Evolutionary conservation across 2,329 filamentous ascomycete species (phyloP).

Genomic region (Aspergillus sp.): DNA sequence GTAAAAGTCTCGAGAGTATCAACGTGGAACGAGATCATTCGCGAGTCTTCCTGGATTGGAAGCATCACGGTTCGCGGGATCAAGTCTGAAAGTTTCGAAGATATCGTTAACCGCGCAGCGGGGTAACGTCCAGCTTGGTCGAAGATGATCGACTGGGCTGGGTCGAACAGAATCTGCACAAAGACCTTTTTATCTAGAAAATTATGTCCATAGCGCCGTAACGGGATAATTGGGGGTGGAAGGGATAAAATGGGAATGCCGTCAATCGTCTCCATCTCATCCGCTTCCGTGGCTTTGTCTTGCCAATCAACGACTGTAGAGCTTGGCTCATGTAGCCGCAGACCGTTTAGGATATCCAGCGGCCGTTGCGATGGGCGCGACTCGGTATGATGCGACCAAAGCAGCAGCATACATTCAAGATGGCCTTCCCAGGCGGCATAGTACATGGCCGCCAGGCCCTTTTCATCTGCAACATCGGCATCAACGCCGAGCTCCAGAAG

Average conservation of each 20-base stretch:
- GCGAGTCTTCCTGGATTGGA: constrained; percentile 94
- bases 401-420: constrained; percentile 87
- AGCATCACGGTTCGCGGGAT: constrained; percentile 96
- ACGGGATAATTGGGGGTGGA: constrained; percentile 92
- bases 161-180: constrained; percentile 88
- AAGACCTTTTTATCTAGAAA: constrained; percentile 98
- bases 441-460: constrained; percentile 91
- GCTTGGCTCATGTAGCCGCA: constrained; percentile 34
- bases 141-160: constrained; percentile 81
- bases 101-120: constrained; percentile 91
- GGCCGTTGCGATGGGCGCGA: constrained; percentile 33
- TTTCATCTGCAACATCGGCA: constrained; percentile 83
- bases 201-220: constrained; percentile 94
- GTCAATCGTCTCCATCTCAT: constrained; percentile 74
- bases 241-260: constrained; percentile 90
- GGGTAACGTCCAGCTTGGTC: constrained; percentile 98
- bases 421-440: constrained; percentile 99
- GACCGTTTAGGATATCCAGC: constrained; percentile 40
- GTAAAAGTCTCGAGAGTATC: constrained; percentile 91
- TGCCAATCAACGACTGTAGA: constrained; percentile 30
- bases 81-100: constrained; percentile 91
- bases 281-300: constrained; percentile 48
- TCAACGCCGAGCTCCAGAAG: constrained; percentile 80
- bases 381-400: constrained; percentile 54
- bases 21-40: constrained; percentile 92